A percentile compares a stretch with the other conserved stretches of the same genome.
Conservation (phyloP, 2,329 filamentous ascomycete species). For the Cladophialophora exuberans region DNA sequence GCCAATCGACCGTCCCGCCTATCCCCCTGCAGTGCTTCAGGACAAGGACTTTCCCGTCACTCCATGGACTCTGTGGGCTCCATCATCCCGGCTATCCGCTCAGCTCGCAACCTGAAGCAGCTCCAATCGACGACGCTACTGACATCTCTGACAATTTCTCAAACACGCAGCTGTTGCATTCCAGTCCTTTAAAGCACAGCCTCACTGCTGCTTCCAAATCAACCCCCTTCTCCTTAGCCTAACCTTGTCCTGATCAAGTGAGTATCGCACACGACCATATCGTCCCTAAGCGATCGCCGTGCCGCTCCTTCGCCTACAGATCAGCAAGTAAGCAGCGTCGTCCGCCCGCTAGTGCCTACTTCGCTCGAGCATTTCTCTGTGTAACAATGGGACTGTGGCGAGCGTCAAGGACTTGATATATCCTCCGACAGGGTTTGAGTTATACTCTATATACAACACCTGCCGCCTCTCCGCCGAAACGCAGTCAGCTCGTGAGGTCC, state of each 20-base stretch:
- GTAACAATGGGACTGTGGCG: background rate
- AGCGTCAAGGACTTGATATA: slow-evolving; percentile 4
- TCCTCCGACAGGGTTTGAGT: too few relatives aligned
- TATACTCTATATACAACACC: too few relatives aligned
- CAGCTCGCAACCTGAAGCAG: slow-evolving; percentile 4
- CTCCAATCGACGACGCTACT: background rate
- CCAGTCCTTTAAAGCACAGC: slow-evolving; percentile 17
- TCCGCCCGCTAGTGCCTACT: background rate
- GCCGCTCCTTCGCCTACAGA: slow-evolving; percentile 7
- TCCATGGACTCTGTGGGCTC: slow-evolving; percentile 2
- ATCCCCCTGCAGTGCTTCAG: background rate
- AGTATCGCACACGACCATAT: background rate
- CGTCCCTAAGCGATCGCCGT: background rate
- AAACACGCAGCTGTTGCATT: slow-evolving; percentile 21
- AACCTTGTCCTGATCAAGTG: background rate
- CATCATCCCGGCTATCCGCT: slow-evolving; percentile 14
- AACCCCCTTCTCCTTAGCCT: background rate
- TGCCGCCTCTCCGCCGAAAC: too few relatives aligned
- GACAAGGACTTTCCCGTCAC: too few relatives aligned
- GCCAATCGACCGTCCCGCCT: background rate
- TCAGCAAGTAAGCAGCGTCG: slow-evolving; percentile 20
- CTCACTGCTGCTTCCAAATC: slow-evolving; percentile 23
- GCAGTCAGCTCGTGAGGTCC: background rate
- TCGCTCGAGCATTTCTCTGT: background rate
- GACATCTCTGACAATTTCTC: slow-evolving; percentile 14